These are phyloP conservation scores for Cystobasidium slooffiae DNA, from an alignment of 1,284 basidiomycete species.

Conservation along the genomic window DNA sequence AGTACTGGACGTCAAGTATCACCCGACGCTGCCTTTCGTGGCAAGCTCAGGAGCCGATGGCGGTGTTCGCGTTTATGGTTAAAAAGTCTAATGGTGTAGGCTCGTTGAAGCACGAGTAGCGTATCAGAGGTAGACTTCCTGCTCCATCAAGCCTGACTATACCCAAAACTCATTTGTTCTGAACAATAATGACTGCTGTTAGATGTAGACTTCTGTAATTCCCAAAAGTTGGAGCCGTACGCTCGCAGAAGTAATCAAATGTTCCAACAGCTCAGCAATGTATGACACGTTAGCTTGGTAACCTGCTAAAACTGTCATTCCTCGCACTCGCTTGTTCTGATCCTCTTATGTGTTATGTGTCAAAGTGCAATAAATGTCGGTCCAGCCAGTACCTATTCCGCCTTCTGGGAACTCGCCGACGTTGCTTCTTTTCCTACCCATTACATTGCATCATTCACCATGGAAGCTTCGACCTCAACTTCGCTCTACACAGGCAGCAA, in stretches of 20 bases:
- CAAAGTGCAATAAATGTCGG: not conserved
- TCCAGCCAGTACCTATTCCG: not conserved
- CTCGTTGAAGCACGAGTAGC: not conserved
- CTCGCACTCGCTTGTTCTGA: not conserved
- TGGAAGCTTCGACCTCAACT: conserved; percentile 25
- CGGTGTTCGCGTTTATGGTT: conserved; percentile 76
- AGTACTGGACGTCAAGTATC: conserved; percentile 83
- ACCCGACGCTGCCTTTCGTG: conserved; percentile 81
- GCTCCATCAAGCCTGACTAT: too few species aligned
- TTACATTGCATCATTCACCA: not conserved
- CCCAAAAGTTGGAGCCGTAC: not conserved
- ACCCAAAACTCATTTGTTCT: not conserved
- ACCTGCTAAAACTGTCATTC: too few species aligned
- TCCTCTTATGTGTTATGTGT: not conserved
- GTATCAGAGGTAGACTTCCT: not conserved
- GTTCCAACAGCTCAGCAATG: not conserved
- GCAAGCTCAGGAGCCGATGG: conserved; percentile 93
- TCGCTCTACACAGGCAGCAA: conserved; percentile 35
- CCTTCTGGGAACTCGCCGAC: not conserved
- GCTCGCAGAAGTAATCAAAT: conserved; percentile 12
- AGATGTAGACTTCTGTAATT: conserved; percentile 8
- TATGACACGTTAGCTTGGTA: not conserved
- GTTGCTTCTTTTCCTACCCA: not conserved
- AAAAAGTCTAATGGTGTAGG: not conserved
- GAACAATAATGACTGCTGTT: not conserved